phyloP scores from a whole-genome alignment of 2,329 filamentous ascomycete species.

The Colletotrichum euphorbiae region DNA sequence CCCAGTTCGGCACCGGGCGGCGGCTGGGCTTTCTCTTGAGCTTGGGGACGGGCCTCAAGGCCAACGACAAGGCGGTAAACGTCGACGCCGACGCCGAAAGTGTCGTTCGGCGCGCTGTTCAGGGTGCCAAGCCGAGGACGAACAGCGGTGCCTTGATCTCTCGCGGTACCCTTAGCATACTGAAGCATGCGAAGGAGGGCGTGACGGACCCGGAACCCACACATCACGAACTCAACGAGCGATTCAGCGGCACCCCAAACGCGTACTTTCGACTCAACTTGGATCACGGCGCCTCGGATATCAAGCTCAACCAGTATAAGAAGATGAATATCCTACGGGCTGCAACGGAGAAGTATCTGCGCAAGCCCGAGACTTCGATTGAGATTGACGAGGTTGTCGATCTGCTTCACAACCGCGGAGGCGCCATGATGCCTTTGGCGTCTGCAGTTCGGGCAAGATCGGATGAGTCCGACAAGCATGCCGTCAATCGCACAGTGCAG shows the following conservation, averaged over 20 bases:
- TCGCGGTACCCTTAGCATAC: not conserved
- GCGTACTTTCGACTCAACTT: slow-evolving; percentile 49
- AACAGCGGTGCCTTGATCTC: slow-evolving; percentile 18
- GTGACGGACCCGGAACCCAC: slow-evolving; percentile 42
- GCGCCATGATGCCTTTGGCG: slow-evolving; percentile 40
- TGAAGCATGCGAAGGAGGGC: slow-evolving; percentile 7
- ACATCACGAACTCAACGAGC: slow-evolving; percentile 38
- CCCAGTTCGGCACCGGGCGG: slow-evolving; percentile 40
- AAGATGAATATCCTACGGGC: slow-evolving; percentile 43
- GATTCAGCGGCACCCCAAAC: slow-evolving; percentile 36
- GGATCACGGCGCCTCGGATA: slow-evolving; percentile 41
- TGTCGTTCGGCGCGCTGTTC: not conserved
- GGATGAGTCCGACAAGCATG: slow-evolving; percentile 21
- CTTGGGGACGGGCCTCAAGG: slow-evolving; percentile 47
- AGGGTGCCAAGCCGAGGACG: not conserved
- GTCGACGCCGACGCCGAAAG: not conserved
- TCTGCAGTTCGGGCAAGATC: slow-evolving; percentile 12
- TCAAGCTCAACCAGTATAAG: slow-evolving; percentile 44
- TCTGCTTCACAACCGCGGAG: slow-evolving; percentile 30
- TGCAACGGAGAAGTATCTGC: slow-evolving; percentile 44
- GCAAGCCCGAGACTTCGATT: slow-evolving; percentile 16
- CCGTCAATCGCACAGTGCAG: not conserved
- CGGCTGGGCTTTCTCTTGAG: slow-evolving; percentile 47
- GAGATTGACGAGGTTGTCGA: slow-evolving; percentile 43
- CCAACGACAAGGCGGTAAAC: not conserved